These are phyloP conservation scores for Halophytophthora batemanensis DNA, from an alignment of 352 stramenopile species.

Conservation along the genomic window DNA sequence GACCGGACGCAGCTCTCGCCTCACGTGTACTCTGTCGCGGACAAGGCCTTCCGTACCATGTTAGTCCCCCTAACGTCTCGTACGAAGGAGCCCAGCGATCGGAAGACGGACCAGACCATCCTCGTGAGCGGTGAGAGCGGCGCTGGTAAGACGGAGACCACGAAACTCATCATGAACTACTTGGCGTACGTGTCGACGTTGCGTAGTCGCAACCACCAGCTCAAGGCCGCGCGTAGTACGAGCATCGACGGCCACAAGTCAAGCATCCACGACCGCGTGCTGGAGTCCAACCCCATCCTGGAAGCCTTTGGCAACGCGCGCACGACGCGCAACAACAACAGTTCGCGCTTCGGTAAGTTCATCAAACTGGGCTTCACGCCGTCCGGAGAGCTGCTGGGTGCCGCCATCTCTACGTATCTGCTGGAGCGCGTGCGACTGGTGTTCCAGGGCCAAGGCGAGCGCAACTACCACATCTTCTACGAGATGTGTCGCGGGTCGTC, in stretches of 20 bases:
- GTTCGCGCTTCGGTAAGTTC: slow-evolving; percentile 95
- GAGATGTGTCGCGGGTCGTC: slow-evolving; percentile 88
- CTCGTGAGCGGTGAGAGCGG: slow-evolving; percentile 95
- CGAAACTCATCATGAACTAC: slow-evolving; percentile 98
- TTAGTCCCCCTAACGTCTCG: slow-evolving; percentile 23
- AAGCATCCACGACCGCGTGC: slow-evolving; percentile 81
- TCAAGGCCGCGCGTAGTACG: slow-evolving; percentile 1
- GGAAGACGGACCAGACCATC: slow-evolving; percentile 90
- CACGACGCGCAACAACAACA: slow-evolving; percentile 97
- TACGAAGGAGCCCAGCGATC: slow-evolving; percentile 11
- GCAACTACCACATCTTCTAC: slow-evolving; percentile 99
- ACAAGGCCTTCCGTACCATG: slow-evolving; percentile 88
- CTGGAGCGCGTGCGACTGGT: slow-evolving; percentile 95
- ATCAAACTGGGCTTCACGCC: slow-evolving; percentile 92
- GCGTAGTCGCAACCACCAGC: slow-evolving; percentile 22
- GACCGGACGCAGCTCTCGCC: slow-evolving; percentile 59
- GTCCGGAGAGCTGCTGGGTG: slow-evolving; percentile 75
- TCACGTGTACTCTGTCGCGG: slow-evolving; percentile 84
- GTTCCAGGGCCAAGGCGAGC: slow-evolving; percentile 90
- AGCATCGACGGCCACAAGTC: slow-evolving; percentile 28
- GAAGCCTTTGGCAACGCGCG: slow-evolving; percentile 95
- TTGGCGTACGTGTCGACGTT: slow-evolving; percentile 83
- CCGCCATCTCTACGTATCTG: slow-evolving; percentile 91
- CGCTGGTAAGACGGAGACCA: slow-evolving; percentile 96
- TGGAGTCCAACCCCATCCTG: slow-evolving; percentile 95